phyloP scores from a whole-genome alignment of 2,329 filamentous ascomycete species.

The Lachnellula willkommii region DNA sequence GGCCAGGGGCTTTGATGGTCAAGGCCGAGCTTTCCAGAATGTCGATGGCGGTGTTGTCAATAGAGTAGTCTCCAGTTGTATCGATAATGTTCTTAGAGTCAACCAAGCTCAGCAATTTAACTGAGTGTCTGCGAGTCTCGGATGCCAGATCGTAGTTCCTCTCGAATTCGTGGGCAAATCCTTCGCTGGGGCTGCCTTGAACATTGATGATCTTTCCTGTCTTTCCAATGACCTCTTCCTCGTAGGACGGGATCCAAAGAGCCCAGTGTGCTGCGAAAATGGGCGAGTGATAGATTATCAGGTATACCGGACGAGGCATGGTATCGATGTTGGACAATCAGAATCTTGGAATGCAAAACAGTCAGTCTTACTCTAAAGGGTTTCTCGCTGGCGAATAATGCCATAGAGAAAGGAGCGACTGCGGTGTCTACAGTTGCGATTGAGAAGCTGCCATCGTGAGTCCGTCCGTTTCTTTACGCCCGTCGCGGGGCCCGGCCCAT shows the following conservation, averaged over 20 bases:
- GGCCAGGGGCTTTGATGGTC: conserved; percentile 18
- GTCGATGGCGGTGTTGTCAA: conserved; percentile 6
- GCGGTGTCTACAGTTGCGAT: not conserved
- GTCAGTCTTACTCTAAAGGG: not conserved
- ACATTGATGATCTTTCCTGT: conserved; percentile 25
- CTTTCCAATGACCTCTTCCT: conserved; percentile 1
- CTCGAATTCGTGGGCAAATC: conserved; percentile 20
- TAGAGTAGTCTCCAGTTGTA: not conserved
- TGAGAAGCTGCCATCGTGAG: no score
- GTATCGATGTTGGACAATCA: not conserved
- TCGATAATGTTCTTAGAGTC: conserved; percentile 3
- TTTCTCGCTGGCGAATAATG: no score
- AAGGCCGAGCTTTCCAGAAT: conserved; percentile 21
- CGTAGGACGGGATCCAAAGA: conserved; percentile 20
- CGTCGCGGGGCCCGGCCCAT: no score
- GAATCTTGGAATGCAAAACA: not conserved
- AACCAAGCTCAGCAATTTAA: conserved; percentile 3
- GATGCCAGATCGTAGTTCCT: conserved; percentile 19
- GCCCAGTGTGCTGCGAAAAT: conserved; percentile 28
- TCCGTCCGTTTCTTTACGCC: no score
- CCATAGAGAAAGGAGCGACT: not conserved
- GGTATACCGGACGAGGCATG: conserved; percentile 16
- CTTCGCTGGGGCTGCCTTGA: conserved; percentile 18
- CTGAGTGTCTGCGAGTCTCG: not conserved
- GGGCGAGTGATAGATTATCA: conserved; percentile 21